These are phyloP conservation scores for Otatea glauca DNA, from an alignment of 176 grass and related monocot species.

Conservation along the genomic window DNA sequence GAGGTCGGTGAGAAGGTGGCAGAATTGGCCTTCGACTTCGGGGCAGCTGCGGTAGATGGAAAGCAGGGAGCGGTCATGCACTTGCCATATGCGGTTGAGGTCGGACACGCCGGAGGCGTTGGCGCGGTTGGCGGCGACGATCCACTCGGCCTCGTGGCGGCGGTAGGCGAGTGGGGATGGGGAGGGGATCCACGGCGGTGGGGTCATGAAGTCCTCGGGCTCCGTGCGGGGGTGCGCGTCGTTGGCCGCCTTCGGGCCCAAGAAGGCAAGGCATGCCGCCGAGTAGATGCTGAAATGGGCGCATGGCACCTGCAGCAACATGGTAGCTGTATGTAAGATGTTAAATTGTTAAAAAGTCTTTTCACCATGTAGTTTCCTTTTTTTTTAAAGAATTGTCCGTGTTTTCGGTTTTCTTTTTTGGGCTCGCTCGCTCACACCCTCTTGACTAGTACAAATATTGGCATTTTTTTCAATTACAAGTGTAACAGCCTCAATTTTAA, in stretches of 20 bases:
- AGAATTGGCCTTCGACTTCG: conserved; percentile 36
- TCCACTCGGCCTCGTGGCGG: conserved; percentile 32
- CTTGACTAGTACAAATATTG: too few relatives aligned
- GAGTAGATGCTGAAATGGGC: neutral
- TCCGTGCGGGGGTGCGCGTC: neutral
- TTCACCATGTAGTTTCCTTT: too few relatives aligned
- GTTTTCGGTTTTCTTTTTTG: too few relatives aligned
- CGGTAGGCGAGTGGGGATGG: conserved; percentile 31
- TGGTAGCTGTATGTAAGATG: too few relatives aligned
- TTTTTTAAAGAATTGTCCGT: too few relatives aligned
- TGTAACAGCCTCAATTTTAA: too few relatives aligned
- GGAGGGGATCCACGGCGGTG: conserved; percentile 37
- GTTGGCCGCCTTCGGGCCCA: conserved; percentile 1
- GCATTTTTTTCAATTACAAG: too few relatives aligned
- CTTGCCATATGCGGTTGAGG: neutral
- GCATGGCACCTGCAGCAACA: neutral
- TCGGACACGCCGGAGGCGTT: conserved; percentile 40
- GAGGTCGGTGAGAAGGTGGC: conserved; percentile 12
- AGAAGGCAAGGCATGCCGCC: neutral
- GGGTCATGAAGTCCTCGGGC: conserved; percentile 33
- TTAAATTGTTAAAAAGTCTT: too few relatives aligned
- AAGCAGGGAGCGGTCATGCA: neutral
- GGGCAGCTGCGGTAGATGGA: conserved; percentile 31
- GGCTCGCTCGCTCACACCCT: too few relatives aligned
- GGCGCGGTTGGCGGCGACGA: neutral